Evolutionary conservation across 192 early-diverging fungal genomes (phyloP).

Genomic region (Rhizophagus sp.): DNA sequence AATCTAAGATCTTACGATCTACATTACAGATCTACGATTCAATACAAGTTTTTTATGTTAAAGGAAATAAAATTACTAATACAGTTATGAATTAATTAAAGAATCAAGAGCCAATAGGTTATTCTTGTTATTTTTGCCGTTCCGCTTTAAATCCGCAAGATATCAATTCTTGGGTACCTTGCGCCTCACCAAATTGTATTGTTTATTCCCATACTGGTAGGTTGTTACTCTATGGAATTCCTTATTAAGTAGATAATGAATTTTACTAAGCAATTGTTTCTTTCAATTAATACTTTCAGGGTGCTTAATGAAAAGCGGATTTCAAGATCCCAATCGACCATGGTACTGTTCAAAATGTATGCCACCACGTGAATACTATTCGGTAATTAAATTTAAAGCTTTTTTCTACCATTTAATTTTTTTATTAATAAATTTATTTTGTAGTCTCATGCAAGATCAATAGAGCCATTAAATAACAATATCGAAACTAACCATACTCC

Average conservation of each 20-base stretch:
- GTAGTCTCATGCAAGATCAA: not conserved
- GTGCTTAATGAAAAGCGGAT: constrained; percentile 5
- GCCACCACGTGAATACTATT: not conserved
- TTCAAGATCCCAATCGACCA: not conserved
- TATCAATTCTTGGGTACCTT: not conserved
- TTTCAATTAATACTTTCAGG: not conserved
- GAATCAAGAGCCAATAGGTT: not conserved
- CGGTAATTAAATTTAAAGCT: not conserved
- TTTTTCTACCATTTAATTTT: not conserved
- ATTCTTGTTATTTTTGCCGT: not conserved
- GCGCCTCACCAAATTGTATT: not conserved
- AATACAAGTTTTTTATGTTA: not conserved
- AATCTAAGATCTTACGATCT: not conserved
- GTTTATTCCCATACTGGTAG: constrained; percentile 9
- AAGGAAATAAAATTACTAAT: not conserved
- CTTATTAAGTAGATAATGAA: not conserved
- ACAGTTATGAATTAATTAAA: not conserved
- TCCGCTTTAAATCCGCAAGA: constrained; percentile 1
- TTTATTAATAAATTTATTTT: not conserved
- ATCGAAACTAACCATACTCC: not conserved
- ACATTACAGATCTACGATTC: constrained; percentile 3
- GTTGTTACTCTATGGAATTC: not conserved
- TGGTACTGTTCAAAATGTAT: constrained; percentile 11
- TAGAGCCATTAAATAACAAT: not conserved
- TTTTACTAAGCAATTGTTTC: not conserved